Evolutionary conservation across 2,329 filamentous ascomycete species (phyloP).

Genomic region (Orbilia blumenaviensis): DNA sequence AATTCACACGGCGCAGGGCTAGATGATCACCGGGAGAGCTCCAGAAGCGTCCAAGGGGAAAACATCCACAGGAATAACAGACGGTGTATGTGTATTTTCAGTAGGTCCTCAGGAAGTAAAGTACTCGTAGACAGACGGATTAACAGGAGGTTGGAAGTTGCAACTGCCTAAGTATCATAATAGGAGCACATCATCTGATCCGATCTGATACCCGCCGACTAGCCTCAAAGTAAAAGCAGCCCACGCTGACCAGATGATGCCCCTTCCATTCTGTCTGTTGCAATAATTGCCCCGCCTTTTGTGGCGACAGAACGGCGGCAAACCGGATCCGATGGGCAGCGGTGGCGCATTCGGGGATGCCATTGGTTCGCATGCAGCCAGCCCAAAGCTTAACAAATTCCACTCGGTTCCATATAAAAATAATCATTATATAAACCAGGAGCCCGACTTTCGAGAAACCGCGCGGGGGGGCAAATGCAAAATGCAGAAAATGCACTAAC

Average conservation of each 20-base stretch:
- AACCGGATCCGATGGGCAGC: constrained; percentile 42
- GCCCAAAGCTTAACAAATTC: constrained; percentile 28
- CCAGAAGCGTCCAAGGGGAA: constrained; percentile 14
- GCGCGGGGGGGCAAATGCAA: too few species aligned
- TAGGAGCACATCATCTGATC: constrained; percentile 44
- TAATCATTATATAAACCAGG: too few species aligned
- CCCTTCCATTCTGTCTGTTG: background rate
- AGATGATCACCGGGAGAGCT: constrained; percentile 27
- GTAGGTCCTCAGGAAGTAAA: too few species aligned
- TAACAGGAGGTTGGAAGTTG: constrained; percentile 5
- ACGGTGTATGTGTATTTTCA: background rate
- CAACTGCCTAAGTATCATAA: constrained; percentile 48
- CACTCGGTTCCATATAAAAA: too few species aligned
- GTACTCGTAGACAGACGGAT: background rate
- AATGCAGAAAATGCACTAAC: too few species aligned
- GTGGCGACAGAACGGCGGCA: constrained; percentile 41
- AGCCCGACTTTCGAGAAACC: too few species aligned
- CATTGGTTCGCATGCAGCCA: constrained; percentile 36
- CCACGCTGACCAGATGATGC: constrained; percentile 6
- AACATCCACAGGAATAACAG: background rate
- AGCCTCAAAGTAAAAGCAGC: constrained; percentile 14
- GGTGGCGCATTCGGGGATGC: constrained; percentile 38
- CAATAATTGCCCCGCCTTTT: constrained; percentile 48
- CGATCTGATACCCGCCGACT: constrained; percentile 27
- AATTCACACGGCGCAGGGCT: constrained; percentile 14